These are phyloP conservation scores for Eucalyptus sp. DNA, from an alignment of 345 rosid species.

Conservation along the genomic window DNA sequence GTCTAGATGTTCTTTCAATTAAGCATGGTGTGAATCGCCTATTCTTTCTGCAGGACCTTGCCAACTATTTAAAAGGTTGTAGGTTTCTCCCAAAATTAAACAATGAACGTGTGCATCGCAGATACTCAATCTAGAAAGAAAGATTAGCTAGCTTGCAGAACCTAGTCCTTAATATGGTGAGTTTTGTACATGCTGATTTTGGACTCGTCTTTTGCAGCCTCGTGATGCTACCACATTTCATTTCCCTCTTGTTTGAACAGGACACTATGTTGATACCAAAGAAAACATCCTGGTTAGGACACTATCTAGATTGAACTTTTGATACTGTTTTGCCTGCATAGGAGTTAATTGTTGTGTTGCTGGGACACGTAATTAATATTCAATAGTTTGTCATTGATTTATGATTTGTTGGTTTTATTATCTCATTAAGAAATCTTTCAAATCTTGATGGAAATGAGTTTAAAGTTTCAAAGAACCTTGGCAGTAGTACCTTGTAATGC, in stretches of 20 bases:
- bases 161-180: slow-evolving; percentile 39
- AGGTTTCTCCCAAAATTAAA: slow-evolving; percentile 72
- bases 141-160: slow-evolving; percentile 63
- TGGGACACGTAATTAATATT: background rate
- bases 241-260: slow-evolving; percentile 53
- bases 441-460: background rate
- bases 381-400: background rate
- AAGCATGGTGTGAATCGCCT: background rate
- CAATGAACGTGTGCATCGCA: slow-evolving; percentile 28
- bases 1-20: background rate
- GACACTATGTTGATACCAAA: slow-evolving; percentile 68
- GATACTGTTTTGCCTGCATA: slow-evolving; percentile 44
- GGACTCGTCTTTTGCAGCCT: background rate
- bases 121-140: slow-evolving; percentile 64
- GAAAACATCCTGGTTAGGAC: slow-evolving; percentile 82
- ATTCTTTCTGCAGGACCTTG: slow-evolving; percentile 12
- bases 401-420: background rate
- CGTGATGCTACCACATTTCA: background rate
- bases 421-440: background rate
- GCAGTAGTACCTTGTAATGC: background rate
- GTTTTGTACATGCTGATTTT: background rate
- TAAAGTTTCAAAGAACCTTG: background rate
- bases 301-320: slow-evolving; percentile 62
- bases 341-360: slow-evolving; percentile 20
- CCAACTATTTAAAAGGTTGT: slow-evolving; percentile 44